Evolutionary conservation across 2,329 filamentous ascomycete species (phyloP), one percentile per base, ranked within the genome.

Genomic region (Fusarium sp.): DNA sequence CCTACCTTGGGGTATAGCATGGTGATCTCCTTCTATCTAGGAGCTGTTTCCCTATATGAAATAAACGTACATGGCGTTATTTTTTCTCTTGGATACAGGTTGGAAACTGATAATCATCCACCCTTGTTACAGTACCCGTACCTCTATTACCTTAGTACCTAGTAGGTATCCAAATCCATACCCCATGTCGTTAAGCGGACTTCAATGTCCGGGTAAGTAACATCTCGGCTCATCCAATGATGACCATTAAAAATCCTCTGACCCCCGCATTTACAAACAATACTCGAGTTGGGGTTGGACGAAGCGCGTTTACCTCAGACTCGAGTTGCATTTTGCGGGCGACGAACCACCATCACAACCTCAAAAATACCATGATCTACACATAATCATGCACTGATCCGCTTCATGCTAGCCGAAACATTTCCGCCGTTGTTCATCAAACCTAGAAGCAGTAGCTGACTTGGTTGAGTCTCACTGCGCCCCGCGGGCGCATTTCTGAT

Each of bases 171-270:
- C 34, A 45, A 18, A 40, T 24, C 25, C 52, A 53, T 54, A 43
- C 32, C 44, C 47, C 61, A 56, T 62, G 46, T 55, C 67, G 69
- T 56, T 61, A 51, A 46, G 13, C 73, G 73, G 73, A 75, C 71
- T 74, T 74, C 48, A 67, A 75, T 75, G 62, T 75, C 73, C 73
- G 73, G 58, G 24, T 57, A 51, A 65, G 40, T 38, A 58, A 32
- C 45, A 27, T 34, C 51, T 45, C 22, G 38, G 43, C 43, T 53
- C 46, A 27, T 49, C 73, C 73, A 75, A 75, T 75, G 46, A 62
- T 54, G n/a, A 32, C 45, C 43, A 38, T 29, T 40, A 27, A 25
- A 69, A 61, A 41, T 46, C 34, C 47, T 51, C 40, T 48, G 57
- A 58, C 73, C 64, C 64, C 64, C 71, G 61, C 73, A 70, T 63